These are phyloP conservation scores for Tubosaeta brunneosetosa DNA, from an alignment of 768 basidiomycete genomes.

Conservation along the genomic window DNA sequence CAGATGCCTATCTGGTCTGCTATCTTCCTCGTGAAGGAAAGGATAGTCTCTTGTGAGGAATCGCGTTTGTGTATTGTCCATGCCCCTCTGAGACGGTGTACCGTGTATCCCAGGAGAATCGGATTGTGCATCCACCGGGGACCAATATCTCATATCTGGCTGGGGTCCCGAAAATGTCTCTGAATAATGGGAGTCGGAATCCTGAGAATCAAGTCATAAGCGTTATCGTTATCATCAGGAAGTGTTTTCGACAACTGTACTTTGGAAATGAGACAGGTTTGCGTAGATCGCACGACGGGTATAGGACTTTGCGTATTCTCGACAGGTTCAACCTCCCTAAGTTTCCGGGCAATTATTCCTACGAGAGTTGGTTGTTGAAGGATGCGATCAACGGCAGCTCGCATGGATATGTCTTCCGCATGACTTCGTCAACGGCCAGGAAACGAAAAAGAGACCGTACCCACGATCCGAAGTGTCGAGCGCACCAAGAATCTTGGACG, in stretches of 20 bases:
- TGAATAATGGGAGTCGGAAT: background rate
- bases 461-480: constrained; percentile 27
- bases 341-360: constrained; percentile 11
- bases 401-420: constrained; percentile 22
- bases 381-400: constrained; percentile 29
- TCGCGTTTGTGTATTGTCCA: constrained; percentile 5
- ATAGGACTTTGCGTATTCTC: background rate
- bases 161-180: background rate
- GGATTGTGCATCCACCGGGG: background rate
- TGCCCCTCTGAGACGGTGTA: background rate
- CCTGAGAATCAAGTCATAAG: constrained; percentile 11
- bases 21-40: background rate
- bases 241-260: constrained; percentile 9
- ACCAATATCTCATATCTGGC: background rate
- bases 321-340: background rate
- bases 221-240: background rate
- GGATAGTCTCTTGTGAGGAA: background rate
- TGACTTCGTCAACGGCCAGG: constrained; percentile 3
- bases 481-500: constrained; percentile 22
- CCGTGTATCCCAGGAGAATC: background rate
- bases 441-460: constrained; percentile 7
- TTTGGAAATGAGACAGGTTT: background rate
- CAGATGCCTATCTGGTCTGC: background rate
- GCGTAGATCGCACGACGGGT: background rate
- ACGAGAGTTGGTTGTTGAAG: constrained; percentile 23